These are phyloP conservation scores for Blastobotrys buckinghamii DNA, from an alignment of 1,139 yeast species.

Conservation along the genomic window DNA sequence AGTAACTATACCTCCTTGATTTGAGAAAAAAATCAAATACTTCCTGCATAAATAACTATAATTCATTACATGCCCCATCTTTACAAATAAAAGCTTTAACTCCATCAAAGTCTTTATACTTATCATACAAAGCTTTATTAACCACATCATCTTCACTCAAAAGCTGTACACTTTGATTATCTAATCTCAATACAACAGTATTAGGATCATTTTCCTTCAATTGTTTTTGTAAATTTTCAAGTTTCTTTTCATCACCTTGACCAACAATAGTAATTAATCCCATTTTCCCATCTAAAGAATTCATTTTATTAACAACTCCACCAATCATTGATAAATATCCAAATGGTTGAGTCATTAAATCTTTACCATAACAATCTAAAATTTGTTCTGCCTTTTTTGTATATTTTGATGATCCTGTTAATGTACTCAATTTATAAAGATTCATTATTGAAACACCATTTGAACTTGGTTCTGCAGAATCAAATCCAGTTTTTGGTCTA, in stretches of 20 bases:
- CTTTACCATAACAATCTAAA: slow-evolving; percentile 29
- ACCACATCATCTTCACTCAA: slow-evolving; percentile 14
- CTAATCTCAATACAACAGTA: slow-evolving; percentile 18
- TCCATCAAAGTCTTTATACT: slow-evolving; percentile 17
- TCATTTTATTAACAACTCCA: slow-evolving; percentile 19
- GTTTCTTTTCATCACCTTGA: slow-evolving; percentile 11
- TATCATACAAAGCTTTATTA: slow-evolving; percentile 22
- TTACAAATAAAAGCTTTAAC: slow-evolving; percentile 21
- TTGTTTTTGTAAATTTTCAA: neutral
- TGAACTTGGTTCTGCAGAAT: slow-evolving; percentile 36
- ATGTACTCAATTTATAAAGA: slow-evolving; percentile 27
- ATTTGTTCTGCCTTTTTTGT: slow-evolving; percentile 23
- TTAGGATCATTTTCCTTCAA: slow-evolving; percentile 12
- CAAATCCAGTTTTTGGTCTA: slow-evolving; percentile 35
- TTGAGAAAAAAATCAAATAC: too few relatives aligned
- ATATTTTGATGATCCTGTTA: slow-evolving; percentile 24
- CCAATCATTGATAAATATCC: slow-evolving; percentile 30
- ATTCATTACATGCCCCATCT: slow-evolving; percentile 16
- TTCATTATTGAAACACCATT: slow-evolving; percentile 34
- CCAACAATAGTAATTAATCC: slow-evolving; percentile 23
- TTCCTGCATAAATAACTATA: neutral
- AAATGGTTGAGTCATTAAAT: slow-evolving; percentile 32
- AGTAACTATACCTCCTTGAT: too few relatives aligned
- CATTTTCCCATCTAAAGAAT: slow-evolving; percentile 15
- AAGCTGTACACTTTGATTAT: slow-evolving; percentile 16